These are phyloP conservation scores for Salix koriyanagi DNA, from an alignment of 345 rosid species.

Conservation along the genomic window DNA sequence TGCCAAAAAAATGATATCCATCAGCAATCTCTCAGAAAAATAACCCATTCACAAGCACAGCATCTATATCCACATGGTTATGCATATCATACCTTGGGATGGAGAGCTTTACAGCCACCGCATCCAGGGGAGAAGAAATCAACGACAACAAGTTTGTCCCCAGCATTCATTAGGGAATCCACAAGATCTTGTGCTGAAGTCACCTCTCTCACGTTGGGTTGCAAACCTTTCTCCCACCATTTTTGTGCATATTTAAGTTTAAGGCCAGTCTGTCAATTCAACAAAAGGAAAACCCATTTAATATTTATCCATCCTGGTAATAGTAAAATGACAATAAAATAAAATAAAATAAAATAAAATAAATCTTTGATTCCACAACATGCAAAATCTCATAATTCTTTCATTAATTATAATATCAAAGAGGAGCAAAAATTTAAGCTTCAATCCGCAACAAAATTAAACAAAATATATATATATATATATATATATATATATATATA, in stretches of 20 bases:
- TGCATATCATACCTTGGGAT: constrained; percentile 63
- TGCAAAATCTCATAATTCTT: neutral
- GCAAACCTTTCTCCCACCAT: constrained; percentile 90
- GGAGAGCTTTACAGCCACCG: constrained; percentile 95
- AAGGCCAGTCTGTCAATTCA: constrained; percentile 37
- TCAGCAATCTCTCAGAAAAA: neutral
- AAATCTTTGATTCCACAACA: neutral
- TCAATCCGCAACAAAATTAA: neutral
- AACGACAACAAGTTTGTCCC: constrained; percentile 77
- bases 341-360: neutral
- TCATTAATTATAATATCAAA: neutral
- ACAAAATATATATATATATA: no score
- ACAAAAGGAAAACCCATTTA: neutral
- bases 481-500: no score
- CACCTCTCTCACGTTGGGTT: constrained; percentile 80
- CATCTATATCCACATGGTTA: neutral
- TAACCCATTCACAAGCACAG: neutral
- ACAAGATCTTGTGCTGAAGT: constrained; percentile 83
- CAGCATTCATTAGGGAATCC: constrained; percentile 56
- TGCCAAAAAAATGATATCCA: constrained; percentile 21
- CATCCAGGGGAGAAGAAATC: constrained; percentile 98
- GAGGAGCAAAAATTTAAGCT: no score
- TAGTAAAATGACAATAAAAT: neutral
- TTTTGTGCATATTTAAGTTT: constrained; percentile 56
- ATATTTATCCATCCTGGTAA: neutral